These are phyloP conservation scores for Aspergillus sclerotioniger DNA, from an alignment of 495 filamentous ascomycete species.

Conservation along the genomic window DNA sequence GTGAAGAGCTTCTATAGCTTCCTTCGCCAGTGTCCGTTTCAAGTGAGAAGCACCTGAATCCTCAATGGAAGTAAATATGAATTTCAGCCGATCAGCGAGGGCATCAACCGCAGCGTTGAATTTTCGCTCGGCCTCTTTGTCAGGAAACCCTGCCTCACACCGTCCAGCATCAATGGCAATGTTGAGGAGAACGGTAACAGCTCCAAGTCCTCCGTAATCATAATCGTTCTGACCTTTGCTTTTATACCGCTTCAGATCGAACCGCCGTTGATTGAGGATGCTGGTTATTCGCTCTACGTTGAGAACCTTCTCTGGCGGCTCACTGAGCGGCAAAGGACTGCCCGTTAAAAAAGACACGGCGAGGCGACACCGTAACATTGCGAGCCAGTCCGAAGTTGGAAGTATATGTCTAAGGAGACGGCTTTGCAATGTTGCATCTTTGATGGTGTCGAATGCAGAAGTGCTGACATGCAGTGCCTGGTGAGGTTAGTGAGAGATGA, in stretches of 20 bases:
- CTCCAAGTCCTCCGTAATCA: slow-evolving; percentile 64
- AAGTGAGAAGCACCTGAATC: slow-evolving; percentile 72
- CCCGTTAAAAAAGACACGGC: slow-evolving; percentile 68
- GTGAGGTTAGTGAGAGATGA: slow-evolving; percentile 14
- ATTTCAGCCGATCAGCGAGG: slow-evolving; percentile 60
- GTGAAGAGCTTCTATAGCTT: slow-evolving; percentile 65
- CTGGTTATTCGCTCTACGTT: slow-evolving; percentile 50
- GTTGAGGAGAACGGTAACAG: slow-evolving; percentile 65
- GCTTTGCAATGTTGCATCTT: slow-evolving; percentile 53
- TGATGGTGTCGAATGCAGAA: slow-evolving; percentile 50
- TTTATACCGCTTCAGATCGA: slow-evolving; percentile 41
- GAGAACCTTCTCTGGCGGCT: slow-evolving; percentile 43
- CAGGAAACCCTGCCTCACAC: slow-evolving; percentile 25
- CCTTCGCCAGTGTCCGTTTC: slow-evolving; percentile 70
- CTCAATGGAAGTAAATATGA: slow-evolving; percentile 66
- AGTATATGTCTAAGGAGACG: slow-evolving; percentile 60
- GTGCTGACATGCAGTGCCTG: slow-evolving; percentile 55
- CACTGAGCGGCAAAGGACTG: slow-evolving; percentile 44
- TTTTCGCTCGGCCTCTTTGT: slow-evolving; percentile 39
- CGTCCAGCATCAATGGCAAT: slow-evolving; percentile 68
- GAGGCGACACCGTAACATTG: slow-evolving; percentile 67
- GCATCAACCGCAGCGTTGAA: slow-evolving; percentile 71
- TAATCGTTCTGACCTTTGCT: slow-evolving; percentile 41
- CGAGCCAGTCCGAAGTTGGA: slow-evolving; percentile 49
- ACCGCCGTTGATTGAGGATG: slow-evolving; percentile 51